phyloP scores from a whole-genome alignment of 2,329 filamentous ascomycete genomes.

The Sporothrix brunneoviolacea region DNA sequence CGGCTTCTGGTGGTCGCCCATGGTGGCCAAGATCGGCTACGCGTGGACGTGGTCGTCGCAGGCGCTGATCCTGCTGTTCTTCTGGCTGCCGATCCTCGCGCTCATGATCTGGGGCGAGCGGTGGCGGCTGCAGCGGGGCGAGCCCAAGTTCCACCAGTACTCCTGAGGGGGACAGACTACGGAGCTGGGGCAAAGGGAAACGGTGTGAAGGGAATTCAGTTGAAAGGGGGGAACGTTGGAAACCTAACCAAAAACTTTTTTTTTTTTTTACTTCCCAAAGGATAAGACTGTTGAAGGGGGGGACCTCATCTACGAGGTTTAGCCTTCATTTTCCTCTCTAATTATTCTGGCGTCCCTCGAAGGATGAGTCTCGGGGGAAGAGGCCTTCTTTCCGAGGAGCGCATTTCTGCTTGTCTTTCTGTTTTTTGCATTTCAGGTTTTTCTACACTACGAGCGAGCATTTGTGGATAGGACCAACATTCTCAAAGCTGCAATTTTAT shows the following conservation, averaged over 20 bases:
- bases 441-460: constrained; percentile 2
- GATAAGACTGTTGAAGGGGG: too few relatives aligned
- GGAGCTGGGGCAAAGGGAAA: not conserved
- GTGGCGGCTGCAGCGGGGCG: constrained; percentile 13
- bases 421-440: not conserved
- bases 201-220: not conserved
- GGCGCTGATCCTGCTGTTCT: constrained; percentile 13
- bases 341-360: not conserved
- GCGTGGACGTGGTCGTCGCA: constrained; percentile 16
- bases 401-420: not conserved
- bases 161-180: not conserved
- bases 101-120: constrained; percentile 13
- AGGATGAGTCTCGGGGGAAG: too few relatives aligned
- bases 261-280: not conserved
- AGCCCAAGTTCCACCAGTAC: constrained; percentile 14
- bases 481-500: constrained; percentile 8
- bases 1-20: constrained; percentile 15
- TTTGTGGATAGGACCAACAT: constrained; percentile 10
- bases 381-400: too few relatives aligned
- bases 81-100: constrained; percentile 14
- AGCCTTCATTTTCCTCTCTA: not conserved
- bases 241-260: not conserved
- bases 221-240: constrained; percentile 9
- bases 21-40: constrained; percentile 13
- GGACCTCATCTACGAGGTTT: too few relatives aligned